Evolutionary conservation across 2,329 filamentous ascomycete species (phyloP), one percentile per base, ranked within the genome.

Genomic region (Furcasterigmium sp.): DNA sequence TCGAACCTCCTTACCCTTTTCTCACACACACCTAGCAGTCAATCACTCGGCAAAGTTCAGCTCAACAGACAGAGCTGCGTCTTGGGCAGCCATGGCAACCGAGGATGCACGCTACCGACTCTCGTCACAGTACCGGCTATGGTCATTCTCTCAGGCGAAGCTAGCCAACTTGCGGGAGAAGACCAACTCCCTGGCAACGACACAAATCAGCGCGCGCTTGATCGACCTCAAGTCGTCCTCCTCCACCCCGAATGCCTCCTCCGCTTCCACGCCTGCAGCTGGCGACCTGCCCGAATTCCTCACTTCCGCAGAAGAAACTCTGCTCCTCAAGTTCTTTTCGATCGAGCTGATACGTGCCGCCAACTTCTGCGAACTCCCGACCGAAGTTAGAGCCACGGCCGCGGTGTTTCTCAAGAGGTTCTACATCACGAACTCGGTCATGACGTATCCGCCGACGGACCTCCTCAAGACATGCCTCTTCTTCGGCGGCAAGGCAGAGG

Each of bases 391-490:
- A 19, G 82, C 85, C 20, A 95, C 91, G 7, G 88, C 89, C 4
- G 86, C 91, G 48, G 82, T 94, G 58, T 96, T 94, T 61, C 77
- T 98, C 47, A 86, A 88, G 44, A 86, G 93, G 45, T 97, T 98
- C 75, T 98, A 97, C 69, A 78, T 95, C 29, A 91, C 87, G 57
- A 95, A 97, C 67, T 94, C 87, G 32, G 81, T 91, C 57, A 95
- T 97, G 87, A 95, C 91, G 23, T 97, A 98, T 61, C 87, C 91
- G 49, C 91, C 91, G 0, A 86, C 87, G 49, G 84, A 89, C 50
- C 86, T 97, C 52, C 82, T 95, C 60, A 88, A 91, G 59, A 93
- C 90, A 23, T 88, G 87, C 28, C 77, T 98, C 43, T 97, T 94
- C 71, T 87, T 98, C 51, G 90, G 90, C 9, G 90, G 85, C 56